Evolutionary conservation across 805 yeast genomes (phyloP).

Genomic region (Saccharomycopsis vini): DNA sequence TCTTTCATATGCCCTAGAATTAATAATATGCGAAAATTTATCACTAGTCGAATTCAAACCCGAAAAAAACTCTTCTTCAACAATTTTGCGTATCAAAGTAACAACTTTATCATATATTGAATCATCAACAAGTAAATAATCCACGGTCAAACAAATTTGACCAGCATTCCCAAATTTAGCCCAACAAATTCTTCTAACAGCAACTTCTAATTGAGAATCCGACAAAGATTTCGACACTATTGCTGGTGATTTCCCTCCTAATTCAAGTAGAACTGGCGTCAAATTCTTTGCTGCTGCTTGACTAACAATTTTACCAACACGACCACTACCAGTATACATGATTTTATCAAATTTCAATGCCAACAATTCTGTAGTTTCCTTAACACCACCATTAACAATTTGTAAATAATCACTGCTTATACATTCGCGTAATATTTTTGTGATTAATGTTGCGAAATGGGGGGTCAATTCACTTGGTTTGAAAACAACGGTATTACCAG

Average conservation of each 20-base stretch:
- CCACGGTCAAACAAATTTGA: slow-evolving; percentile 87
- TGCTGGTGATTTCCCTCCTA: slow-evolving; percentile 91
- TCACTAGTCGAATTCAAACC: slow-evolving; percentile 28
- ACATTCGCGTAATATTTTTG: slow-evolving; percentile 41
- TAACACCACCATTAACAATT: slow-evolving; percentile 45
- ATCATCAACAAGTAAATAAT: slow-evolving; percentile 65
- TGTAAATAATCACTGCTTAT: slow-evolving; percentile 49
- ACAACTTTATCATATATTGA: slow-evolving; percentile 45
- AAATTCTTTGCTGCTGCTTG: slow-evolving; percentile 75
- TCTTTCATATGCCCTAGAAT: slow-evolving; percentile 42
- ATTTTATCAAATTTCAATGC: slow-evolving; percentile 69
- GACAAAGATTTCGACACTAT: slow-evolving; percentile 39
- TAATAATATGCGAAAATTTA: slow-evolving; percentile 53
- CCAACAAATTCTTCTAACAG: slow-evolving; percentile 63
- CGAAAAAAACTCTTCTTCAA: slow-evolving; percentile 42
- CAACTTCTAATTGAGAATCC: slow-evolving; percentile 21
- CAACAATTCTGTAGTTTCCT: slow-evolving; percentile 46
- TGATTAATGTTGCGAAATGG: slow-evolving; percentile 44
- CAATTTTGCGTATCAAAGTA: slow-evolving; percentile 30
- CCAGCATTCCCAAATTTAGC: slow-evolving; percentile 77
- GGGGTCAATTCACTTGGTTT: slow-evolving; percentile 75
- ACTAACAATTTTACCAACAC: slow-evolving; percentile 71
- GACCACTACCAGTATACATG: slow-evolving; percentile 73
- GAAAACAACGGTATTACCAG: slow-evolving; percentile 71
- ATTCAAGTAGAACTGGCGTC: slow-evolving; percentile 73